A percentile compares a stretch with the other conserved stretches of the same genome.
Conservation (phyloP, 1,284 basidiomycete genomes). For the Fomitopsis palustris region DNA sequence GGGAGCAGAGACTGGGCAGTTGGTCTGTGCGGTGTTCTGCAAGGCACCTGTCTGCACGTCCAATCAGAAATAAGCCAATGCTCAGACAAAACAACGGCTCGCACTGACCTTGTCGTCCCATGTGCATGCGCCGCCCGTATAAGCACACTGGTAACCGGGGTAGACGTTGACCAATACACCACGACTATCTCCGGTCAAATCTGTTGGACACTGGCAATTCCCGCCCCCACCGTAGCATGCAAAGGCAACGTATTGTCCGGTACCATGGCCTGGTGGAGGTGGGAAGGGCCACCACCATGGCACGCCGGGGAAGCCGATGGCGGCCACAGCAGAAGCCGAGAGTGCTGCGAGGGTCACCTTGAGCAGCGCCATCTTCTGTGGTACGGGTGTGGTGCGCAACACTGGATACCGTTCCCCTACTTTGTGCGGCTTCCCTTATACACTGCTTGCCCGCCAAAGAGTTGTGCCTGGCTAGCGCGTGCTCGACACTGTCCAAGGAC, state of each 20-base stretch:
- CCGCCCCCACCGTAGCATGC: slow-evolving; percentile 8
- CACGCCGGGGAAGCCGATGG: too few relatives aligned
- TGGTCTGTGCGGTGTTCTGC: slow-evolving; percentile 20
- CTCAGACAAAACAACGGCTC: neutral
- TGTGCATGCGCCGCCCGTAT: slow-evolving; percentile 13
- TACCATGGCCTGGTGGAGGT: too few relatives aligned
- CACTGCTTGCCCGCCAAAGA: too few relatives aligned
- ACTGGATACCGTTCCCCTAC: too few relatives aligned
- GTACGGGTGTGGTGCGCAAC: too few relatives aligned
- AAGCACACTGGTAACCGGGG: slow-evolving; percentile 15
- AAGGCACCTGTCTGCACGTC: slow-evolving; percentile 13
- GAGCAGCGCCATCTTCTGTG: too few relatives aligned
- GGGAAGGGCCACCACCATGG: too few relatives aligned
- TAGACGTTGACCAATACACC: slow-evolving; percentile 14
- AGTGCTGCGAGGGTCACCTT: too few relatives aligned
- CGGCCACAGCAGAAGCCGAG: too few relatives aligned
- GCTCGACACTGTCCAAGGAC: too few relatives aligned
- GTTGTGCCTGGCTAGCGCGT: too few relatives aligned
- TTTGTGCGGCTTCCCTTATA: too few relatives aligned
- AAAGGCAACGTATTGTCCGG: slow-evolving; percentile 6
- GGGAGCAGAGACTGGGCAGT: slow-evolving; percentile 19
- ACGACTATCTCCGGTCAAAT: slow-evolving; percentile 4
- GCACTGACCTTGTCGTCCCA: slow-evolving; percentile 11
- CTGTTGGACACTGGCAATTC: slow-evolving; percentile 13
- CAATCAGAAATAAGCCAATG: neutral